phyloP scores from a whole-genome alignment of 163 green algal genomes.

The Chlamydomonas reinhardtii region DNA sequence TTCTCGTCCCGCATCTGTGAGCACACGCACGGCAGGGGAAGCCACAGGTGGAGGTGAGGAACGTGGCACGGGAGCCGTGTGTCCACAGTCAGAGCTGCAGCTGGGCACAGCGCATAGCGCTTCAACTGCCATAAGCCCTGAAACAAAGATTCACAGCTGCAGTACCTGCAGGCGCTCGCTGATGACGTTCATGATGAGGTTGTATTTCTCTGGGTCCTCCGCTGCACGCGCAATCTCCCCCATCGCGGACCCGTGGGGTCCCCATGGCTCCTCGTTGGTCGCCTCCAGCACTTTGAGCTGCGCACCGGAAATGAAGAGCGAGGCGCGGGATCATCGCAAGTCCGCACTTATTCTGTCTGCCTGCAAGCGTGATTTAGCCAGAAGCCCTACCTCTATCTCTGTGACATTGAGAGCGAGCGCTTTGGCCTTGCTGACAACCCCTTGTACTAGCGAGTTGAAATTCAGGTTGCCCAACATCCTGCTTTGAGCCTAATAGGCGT shows the following conservation, averaged over 20 bases:
- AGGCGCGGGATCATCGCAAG: not conserved
- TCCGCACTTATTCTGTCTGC: not conserved
- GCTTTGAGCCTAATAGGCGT: not conserved
- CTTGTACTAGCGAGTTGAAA: conserved; percentile 5
- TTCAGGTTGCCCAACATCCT: not conserved
- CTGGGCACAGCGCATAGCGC: too few species aligned
- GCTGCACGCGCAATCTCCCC: conserved; percentile 64
- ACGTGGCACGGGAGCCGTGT: too few species aligned
- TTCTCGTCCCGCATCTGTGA: conserved; percentile 65
- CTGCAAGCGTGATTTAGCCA: not conserved
- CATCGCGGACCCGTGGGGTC: conserved; percentile 68
- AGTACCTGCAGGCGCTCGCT: conserved; percentile 60
- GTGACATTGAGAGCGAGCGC: conserved; percentile 60
- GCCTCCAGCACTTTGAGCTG: conserved; percentile 75
- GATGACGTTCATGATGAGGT: conserved; percentile 71
- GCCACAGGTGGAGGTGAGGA: too few species aligned
- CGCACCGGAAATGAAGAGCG: not conserved
- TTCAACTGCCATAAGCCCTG: too few species aligned
- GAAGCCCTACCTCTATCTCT: conserved; percentile 47
- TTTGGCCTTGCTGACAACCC: conserved; percentile 52
- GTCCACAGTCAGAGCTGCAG: too few species aligned
- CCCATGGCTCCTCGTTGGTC: conserved; percentile 75
- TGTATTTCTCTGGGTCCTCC: conserved; percentile 58
- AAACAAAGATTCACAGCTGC: too few species aligned
- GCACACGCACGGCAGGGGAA: too few species aligned